Conservation (phyloP, 768 basidiomycete species). For the Lactarius psammicola region DNA sequence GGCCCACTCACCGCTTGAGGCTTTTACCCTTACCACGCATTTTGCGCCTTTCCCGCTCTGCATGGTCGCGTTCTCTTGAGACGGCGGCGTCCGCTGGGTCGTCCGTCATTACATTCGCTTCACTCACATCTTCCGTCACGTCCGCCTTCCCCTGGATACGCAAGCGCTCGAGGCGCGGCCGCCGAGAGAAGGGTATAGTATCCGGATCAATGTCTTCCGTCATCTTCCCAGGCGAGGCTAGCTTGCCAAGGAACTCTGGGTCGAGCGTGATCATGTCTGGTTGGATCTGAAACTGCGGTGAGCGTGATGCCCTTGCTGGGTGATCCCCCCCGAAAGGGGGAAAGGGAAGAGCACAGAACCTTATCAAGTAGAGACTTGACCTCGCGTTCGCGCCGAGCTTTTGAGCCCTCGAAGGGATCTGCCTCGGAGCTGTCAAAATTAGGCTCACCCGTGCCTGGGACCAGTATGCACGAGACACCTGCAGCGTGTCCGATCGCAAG, state of each 20-base stretch:
- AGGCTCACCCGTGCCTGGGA: conserved; percentile 91
- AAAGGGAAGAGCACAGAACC: conserved; percentile 39
- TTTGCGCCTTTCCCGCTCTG: conserved; percentile 63
- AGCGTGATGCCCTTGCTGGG: background rate
- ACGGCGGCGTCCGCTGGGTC: conserved; percentile 41
- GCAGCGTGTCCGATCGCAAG: conserved; percentile 73
- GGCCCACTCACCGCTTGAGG: conserved; percentile 58
- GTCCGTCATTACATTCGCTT: conserved; percentile 37
- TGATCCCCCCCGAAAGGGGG: conserved; percentile 18
- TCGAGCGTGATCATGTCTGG: conserved; percentile 89
- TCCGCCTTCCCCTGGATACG: conserved; percentile 73
- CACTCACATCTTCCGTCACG: conserved; percentile 50
- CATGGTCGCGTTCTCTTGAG: conserved; percentile 34
- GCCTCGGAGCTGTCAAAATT: conserved; percentile 94
- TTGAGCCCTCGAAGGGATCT: conserved; percentile 90
- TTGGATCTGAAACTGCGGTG: conserved; percentile 58
- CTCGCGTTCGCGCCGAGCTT: conserved; percentile 81
- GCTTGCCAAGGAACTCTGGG: conserved; percentile 69
- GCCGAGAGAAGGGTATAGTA: conserved; percentile 63
- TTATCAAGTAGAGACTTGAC: conserved; percentile 87
- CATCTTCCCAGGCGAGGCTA: conserved; percentile 59
- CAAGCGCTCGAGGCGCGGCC: conserved; percentile 76
- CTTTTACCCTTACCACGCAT: conserved; percentile 89
- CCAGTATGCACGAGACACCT: conserved; percentile 81
- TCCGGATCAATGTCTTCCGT: conserved; percentile 47